Evolutionary conservation across 2,329 filamentous ascomycete species (phyloP).

Genomic region (Fusarium virguliforme): DNA sequence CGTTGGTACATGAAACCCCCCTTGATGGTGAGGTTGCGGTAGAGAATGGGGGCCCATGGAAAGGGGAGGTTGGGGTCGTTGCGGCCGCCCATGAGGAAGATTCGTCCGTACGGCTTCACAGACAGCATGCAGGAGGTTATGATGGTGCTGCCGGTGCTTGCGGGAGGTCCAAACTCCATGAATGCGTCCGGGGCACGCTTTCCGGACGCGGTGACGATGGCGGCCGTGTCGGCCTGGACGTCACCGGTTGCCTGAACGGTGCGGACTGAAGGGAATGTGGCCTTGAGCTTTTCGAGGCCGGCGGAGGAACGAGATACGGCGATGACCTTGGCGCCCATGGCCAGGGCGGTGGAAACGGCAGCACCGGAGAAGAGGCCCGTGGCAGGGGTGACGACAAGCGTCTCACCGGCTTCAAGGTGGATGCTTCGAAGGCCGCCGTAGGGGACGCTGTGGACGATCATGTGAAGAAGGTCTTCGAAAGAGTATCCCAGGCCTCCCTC

Average conservation of each 20-base stretch:
- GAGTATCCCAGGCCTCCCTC: slow-evolving; percentile 58
- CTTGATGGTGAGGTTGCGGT: slow-evolving; percentile 55
- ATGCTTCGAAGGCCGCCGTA: slow-evolving; percentile 64
- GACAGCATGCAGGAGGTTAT: slow-evolving; percentile 57
- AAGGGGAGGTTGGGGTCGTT: slow-evolving; percentile 50
- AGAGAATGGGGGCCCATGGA: slow-evolving; percentile 45
- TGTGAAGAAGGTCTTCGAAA: slow-evolving; percentile 57
- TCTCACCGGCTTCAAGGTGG: slow-evolving; percentile 64
- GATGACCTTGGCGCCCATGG: slow-evolving; percentile 68
- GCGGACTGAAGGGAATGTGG: slow-evolving; percentile 51
- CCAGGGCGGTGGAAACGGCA: slow-evolving; percentile 63
- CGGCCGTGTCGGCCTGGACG: slow-evolving; percentile 56
- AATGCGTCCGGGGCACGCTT: slow-evolving; percentile 59
- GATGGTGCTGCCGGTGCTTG: slow-evolving; percentile 57
- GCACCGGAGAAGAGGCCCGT: slow-evolving; percentile 66
- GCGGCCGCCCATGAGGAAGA: slow-evolving; percentile 51
- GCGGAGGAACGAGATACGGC: slow-evolving; percentile 64
- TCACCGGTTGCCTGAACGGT: slow-evolving; percentile 62
- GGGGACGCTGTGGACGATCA: slow-evolving; percentile 57
- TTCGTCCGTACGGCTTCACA: slow-evolving; percentile 52
- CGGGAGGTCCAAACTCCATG: slow-evolving; percentile 63
- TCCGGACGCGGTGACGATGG: slow-evolving; percentile 50
- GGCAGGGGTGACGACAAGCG: slow-evolving; percentile 65
- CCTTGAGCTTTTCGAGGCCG: slow-evolving; percentile 54
- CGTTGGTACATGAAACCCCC: slow-evolving; percentile 61